A percentile compares a stretch with the other conserved stretches of the same genome.
These are phyloP conservation scores for Pseudogymnoascus sp. DNA, from an alignment of 2,329 filamentous ascomycete species.

Conservation along the genomic window DNA sequence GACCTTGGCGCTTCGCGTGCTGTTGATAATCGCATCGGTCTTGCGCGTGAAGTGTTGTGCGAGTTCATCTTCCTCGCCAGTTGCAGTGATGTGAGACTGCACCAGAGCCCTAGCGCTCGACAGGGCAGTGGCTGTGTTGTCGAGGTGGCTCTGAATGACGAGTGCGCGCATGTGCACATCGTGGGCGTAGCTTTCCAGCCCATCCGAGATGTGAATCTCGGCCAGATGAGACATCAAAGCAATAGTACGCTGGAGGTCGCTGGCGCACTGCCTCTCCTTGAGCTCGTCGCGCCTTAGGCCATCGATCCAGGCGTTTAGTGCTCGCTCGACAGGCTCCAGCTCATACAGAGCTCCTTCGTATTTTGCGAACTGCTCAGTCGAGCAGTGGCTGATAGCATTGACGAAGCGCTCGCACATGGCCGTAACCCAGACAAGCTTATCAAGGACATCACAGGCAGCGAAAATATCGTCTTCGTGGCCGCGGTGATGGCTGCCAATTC, in stretches of 20 bases:
- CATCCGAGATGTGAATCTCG: slow-evolving; percentile 66
- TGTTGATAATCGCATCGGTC: slow-evolving; percentile 61
- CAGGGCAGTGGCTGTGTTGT: slow-evolving; percentile 64
- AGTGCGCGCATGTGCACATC: slow-evolving; percentile 69
- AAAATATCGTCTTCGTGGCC: slow-evolving; percentile 72
- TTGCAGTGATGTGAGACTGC: slow-evolving; percentile 50
- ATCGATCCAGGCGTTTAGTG: slow-evolving; percentile 82
- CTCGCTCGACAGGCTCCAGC: slow-evolving; percentile 82
- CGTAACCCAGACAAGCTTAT: slow-evolving; percentile 77
- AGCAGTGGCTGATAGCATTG: slow-evolving; percentile 70
- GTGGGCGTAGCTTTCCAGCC: slow-evolving; percentile 66
- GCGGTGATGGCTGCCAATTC: slow-evolving; percentile 57
- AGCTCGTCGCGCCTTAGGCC: slow-evolving; percentile 74
- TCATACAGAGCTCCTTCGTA: slow-evolving; percentile 79
- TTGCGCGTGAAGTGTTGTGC: slow-evolving; percentile 60
- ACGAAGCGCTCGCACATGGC: slow-evolving; percentile 79
- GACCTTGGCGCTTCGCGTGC: slow-evolving; percentile 77
- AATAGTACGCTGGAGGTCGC: slow-evolving; percentile 74
- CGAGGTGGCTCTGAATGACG: slow-evolving; percentile 72
- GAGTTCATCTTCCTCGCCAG: slow-evolving; percentile 56
- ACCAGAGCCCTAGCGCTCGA: slow-evolving; percentile 57
- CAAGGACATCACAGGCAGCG: slow-evolving; percentile 69
- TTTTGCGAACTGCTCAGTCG: slow-evolving; percentile 65
- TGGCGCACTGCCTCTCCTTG: slow-evolving; percentile 72
- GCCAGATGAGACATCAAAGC: slow-evolving; percentile 80